Evolutionary conservation across 1,139 yeast species (phyloP).

Genomic region (Hemisphaericaspora lyxosophila): DNA sequence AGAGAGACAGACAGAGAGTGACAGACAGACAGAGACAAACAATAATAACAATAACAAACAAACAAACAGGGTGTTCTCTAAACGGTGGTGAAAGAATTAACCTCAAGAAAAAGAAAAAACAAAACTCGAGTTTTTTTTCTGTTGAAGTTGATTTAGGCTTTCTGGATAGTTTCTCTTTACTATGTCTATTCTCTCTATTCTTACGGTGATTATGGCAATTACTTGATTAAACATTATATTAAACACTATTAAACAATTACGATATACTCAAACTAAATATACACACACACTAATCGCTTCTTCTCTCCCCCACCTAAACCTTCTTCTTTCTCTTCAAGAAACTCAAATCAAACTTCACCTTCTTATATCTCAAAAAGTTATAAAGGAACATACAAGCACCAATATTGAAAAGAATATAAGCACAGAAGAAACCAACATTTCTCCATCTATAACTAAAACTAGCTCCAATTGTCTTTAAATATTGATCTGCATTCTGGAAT

Average conservation of each 20-base stretch:
- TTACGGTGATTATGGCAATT: too few species aligned
- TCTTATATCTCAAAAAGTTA: slow-evolving; percentile 20
- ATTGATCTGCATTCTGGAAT: slow-evolving; percentile 53
- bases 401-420: slow-evolving; percentile 55
- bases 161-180: too few species aligned
- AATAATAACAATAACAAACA: too few species aligned
- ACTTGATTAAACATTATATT: too few species aligned
- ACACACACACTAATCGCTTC: neutral
- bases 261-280: neutral
- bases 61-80: too few species aligned
- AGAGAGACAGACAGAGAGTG: too few species aligned
- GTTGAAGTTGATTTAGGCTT: too few species aligned
- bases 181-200: too few species aligned
- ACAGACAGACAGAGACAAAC: too few species aligned
- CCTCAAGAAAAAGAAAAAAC: too few species aligned
- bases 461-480: slow-evolving; percentile 44
- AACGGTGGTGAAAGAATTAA: too few species aligned
- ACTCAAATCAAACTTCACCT: slow-evolving; percentile 8
- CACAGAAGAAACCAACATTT: slow-evolving; percentile 62
- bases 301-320: neutral
- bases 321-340: slow-evolving; percentile 11
- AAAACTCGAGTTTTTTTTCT: too few species aligned
- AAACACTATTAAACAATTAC: neutral
- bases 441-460: slow-evolving; percentile 57
- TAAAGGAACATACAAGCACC: slow-evolving; percentile 22